These are phyloP conservation scores for Letharia columbiana DNA, from an alignment of 495 filamentous ascomycete genomes.

Conservation along the genomic window DNA sequence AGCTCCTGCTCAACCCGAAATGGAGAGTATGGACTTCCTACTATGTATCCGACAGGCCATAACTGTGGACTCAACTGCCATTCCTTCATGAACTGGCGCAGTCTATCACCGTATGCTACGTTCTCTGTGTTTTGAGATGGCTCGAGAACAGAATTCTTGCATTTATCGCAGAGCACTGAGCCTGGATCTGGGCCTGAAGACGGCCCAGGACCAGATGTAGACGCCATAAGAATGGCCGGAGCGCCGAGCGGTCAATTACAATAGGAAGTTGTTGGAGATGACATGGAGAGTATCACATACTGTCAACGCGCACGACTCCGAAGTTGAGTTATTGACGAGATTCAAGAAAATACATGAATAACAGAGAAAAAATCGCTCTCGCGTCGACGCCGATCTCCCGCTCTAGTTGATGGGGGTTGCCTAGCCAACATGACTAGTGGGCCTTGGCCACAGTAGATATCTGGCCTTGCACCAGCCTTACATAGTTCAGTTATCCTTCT, in stretches of 20 bases:
- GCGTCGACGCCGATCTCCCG: too few relatives aligned
- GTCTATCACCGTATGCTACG: not conserved
- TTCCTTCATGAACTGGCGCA: not conserved
- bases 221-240: conserved; percentile 1
- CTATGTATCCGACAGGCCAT: conserved; percentile 15
- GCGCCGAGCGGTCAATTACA: not conserved
- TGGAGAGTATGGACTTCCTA: conserved; percentile 16
- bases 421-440: too few relatives aligned
- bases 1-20: conserved; percentile 8
- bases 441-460: too few relatives aligned
- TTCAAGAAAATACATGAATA: too few relatives aligned
- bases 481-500: too few relatives aligned
- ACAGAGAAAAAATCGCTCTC: too few relatives aligned
- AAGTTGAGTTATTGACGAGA: too few relatives aligned
- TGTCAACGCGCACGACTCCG: too few relatives aligned
- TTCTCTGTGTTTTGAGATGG: not conserved
- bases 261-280: not conserved
- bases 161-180: conserved; percentile 11
- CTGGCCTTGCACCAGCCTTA: too few relatives aligned
- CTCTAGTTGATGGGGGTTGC: too few relatives aligned
- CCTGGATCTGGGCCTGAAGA: conserved; percentile 2
- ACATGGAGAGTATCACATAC: not conserved
- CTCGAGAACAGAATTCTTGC: conserved; percentile 6
- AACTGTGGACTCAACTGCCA: conserved; percentile 8
- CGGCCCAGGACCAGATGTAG: not conserved